Conservation (phyloP, 2,329 filamentous ascomycete genomes). For the Aspergillus uvarum region DNA sequence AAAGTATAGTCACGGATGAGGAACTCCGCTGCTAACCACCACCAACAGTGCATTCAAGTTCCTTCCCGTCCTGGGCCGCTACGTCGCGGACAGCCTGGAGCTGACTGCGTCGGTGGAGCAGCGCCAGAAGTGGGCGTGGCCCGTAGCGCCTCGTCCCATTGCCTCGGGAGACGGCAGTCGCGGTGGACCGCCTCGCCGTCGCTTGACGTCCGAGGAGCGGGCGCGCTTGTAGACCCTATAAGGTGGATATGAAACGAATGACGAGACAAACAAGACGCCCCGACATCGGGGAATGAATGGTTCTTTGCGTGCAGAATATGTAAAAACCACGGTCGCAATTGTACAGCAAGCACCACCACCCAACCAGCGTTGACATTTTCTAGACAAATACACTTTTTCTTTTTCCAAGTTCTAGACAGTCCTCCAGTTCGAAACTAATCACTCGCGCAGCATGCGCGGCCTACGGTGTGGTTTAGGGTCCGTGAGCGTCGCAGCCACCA, state of each 20-base stretch:
- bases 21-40: neutral
- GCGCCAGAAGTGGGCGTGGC: neutral
- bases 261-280: too few relatives aligned
- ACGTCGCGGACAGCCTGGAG: constrained; percentile 39
- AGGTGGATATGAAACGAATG: neutral
- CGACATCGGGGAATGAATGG: neutral
- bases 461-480: neutral
- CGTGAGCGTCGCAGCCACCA: neutral
- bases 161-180: neutral
- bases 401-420: neutral
- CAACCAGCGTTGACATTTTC: neutral
- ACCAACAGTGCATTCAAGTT: constrained; percentile 61
- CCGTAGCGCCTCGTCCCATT: neutral
- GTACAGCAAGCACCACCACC: neutral
- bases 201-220: neutral
- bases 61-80: constrained; percentile 62
- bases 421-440: neutral
- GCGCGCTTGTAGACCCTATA: neutral
- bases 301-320: neutral
- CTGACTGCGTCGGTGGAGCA: neutral
- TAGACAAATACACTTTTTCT: neutral
- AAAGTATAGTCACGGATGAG: neutral
- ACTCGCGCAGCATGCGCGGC: neutral
- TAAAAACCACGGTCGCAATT: neutral
- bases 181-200: neutral